A percentile compares a stretch with the other conserved stretches of the same genome.
These are phyloP conservation scores for Fusarium multiceps DNA, from an alignment of 2,329 filamentous ascomycete species.

Conservation along the genomic window DNA sequence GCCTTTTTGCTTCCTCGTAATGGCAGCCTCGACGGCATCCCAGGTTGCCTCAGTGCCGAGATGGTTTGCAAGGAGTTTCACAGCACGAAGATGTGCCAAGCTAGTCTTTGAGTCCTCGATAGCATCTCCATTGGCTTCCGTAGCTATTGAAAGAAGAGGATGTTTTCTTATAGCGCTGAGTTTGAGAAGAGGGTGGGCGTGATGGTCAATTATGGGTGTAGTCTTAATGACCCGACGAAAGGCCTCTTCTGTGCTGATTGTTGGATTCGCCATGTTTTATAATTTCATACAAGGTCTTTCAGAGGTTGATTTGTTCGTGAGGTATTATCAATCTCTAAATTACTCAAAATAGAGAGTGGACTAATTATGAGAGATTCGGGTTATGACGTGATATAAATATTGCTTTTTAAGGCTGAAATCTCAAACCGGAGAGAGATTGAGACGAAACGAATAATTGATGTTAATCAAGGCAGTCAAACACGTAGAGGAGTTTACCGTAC, in stretches of 20 bases:
- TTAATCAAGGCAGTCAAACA: slow-evolving; percentile 1
- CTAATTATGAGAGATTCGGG: neutral
- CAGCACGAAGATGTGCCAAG: slow-evolving; percentile 76
- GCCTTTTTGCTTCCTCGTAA: slow-evolving; percentile 55
- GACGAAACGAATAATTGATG: neutral
- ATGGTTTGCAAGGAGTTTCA: slow-evolving; percentile 73
- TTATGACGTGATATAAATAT: neutral
- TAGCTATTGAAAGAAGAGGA: slow-evolving; percentile 70
- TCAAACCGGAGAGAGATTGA: neutral
- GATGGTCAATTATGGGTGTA: slow-evolving; percentile 78
- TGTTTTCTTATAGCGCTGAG: slow-evolving; percentile 59
- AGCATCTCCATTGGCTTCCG: slow-evolving; percentile 77
- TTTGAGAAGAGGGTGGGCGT: slow-evolving; percentile 76
- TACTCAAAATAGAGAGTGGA: neutral
- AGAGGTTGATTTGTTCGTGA: neutral
- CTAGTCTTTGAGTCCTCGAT: slow-evolving; percentile 70
- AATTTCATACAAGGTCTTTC: neutral
- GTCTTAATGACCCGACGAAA: slow-evolving; percentile 56
- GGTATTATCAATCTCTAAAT: neutral
- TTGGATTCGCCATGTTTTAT: slow-evolving; percentile 27
- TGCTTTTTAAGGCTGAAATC: neutral
- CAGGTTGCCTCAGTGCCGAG: slow-evolving; percentile 75
- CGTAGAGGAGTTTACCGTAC: neutral
- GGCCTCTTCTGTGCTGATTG: slow-evolving; percentile 40
- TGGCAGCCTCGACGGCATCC: slow-evolving; percentile 60